Evolutionary conservation across 2,329 filamentous ascomycete genomes (phyloP), one percentile per base, ranked within the genome.

Genomic region (Thelonectria olida): DNA sequence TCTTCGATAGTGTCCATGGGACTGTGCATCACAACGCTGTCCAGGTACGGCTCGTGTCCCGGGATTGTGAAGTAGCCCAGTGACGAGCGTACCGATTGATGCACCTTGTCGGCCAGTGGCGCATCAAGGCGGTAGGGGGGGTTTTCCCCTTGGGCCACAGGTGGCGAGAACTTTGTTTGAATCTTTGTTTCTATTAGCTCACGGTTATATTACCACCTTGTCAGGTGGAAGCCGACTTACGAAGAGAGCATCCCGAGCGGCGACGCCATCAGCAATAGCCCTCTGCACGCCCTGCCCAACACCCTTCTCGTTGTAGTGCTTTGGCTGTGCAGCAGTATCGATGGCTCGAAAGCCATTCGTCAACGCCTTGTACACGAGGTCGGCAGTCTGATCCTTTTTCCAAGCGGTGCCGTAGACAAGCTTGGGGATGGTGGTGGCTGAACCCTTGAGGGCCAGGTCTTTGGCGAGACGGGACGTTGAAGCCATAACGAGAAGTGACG

Each of bases 331-430:
- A 9, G 92, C 92, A 0, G 92, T 95, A 72, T 96, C 92, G 61
- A 96, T 79, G 47, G 82, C 90, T 28, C 88, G 84, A 69, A 95
- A 96, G 5, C 92, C 92, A 44, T 85, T 79, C 44, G 81, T 81
- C 31, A 96, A 73, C 2, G 92, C 92, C 64, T 84, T 76, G 68
- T 89, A 86, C 20, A 96, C 92, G 3, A 95, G 81, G 55, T 85
- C 80, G 19, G 84, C 82, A 0, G 91, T 93, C 17, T 78, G 78
- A 1, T 90, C 87, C 70, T 90, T 89, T 76, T 96, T 96, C 92
- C 92, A 95, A n/a, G 92, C 92, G 2, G 92, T 95, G 52, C 92
- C 92, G 74, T 96, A 96, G 64, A 96, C 70, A 27, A 89, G 79
- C 63, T 80, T 82, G 5, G 85, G 85, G 67, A 86, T 82, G 15